Conservation (phyloP, 371 early-diverging fungal species). For the Saksenaea vasiformis region DNA sequence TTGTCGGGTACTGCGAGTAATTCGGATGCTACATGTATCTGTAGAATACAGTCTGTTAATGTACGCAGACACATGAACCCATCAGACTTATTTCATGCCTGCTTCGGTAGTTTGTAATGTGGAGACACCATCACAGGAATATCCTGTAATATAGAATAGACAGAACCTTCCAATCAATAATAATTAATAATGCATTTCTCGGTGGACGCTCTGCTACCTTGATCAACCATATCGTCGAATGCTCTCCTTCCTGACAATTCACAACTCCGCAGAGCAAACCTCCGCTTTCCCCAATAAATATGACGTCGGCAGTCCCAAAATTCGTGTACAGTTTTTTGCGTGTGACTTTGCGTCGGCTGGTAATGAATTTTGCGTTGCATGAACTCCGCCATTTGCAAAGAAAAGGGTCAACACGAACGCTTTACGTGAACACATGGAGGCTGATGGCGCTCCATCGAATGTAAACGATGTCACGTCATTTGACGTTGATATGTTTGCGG, state of each 20-base stretch:
- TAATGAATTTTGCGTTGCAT: no score
- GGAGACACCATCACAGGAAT: conserved; percentile 58
- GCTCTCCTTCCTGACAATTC: background rate
- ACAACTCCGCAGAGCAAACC: background rate
- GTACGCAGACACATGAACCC: background rate
- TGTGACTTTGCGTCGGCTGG: no score
- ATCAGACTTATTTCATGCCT: conserved; percentile 24
- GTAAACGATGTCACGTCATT: no score
- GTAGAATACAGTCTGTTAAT: background rate
- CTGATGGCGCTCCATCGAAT: no score
- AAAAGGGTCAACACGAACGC: no score
- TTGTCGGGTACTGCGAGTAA: conserved; percentile 41
- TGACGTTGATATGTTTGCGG: no score
- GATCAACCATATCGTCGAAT: conserved; percentile 1
- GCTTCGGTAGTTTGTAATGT: conserved; percentile 49
- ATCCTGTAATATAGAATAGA: conserved; percentile 51
- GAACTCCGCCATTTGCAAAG: no score
- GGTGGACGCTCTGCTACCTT: background rate
- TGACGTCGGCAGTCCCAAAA: no score
- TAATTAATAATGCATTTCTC: background rate
- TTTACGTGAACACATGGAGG: no score
- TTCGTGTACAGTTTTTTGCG: no score
- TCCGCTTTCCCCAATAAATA: no score
- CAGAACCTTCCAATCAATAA: conserved; percentile 30
- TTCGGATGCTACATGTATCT: conserved; percentile 38